These are phyloP conservation scores for Vitis riparia DNA, from an alignment of 164 flowering plant genomes.

Conservation along the genomic window DNA sequence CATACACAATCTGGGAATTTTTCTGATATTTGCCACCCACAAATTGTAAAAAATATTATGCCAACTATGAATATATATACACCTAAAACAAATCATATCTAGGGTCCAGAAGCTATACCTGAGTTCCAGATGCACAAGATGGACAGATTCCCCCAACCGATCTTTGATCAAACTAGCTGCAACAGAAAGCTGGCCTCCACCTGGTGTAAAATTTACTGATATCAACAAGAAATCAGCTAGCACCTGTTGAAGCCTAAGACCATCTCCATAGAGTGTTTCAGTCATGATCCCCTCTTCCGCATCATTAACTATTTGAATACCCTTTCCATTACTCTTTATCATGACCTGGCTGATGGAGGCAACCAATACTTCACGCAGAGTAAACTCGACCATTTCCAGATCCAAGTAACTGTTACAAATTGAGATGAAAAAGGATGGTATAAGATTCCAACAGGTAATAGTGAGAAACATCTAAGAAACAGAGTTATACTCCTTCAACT, in stretches of 20 bases:
- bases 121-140: constrained; percentile 75
- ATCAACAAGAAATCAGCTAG: constrained; percentile 72
- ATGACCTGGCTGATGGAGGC: constrained; percentile 89
- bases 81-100: no score
- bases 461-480: neutral
- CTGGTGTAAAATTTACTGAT: constrained; percentile 63
- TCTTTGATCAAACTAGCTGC: constrained; percentile 56
- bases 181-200: constrained; percentile 65
- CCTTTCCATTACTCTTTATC: constrained; percentile 67
- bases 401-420: constrained; percentile 61
- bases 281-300: constrained; percentile 41
- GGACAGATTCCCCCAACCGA: constrained; percentile 65
- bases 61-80: no score
- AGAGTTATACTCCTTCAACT: neutral
- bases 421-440: neutral
- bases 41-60: no score
- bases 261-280: constrained; percentile 78
- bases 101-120: constrained; percentile 49
- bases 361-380: constrained; percentile 63
- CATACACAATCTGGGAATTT: no score
- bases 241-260: constrained; percentile 89
- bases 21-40: no score
- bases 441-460: neutral
- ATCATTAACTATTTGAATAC: constrained; percentile 53
- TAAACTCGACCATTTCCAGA: constrained; percentile 88